Percentiles rank a stretch among this genome's conserved stretches.
Evolutionary conservation across 257 asterid genomes (phyloP).

Genomic region (Solanum tacnaense): DNA sequence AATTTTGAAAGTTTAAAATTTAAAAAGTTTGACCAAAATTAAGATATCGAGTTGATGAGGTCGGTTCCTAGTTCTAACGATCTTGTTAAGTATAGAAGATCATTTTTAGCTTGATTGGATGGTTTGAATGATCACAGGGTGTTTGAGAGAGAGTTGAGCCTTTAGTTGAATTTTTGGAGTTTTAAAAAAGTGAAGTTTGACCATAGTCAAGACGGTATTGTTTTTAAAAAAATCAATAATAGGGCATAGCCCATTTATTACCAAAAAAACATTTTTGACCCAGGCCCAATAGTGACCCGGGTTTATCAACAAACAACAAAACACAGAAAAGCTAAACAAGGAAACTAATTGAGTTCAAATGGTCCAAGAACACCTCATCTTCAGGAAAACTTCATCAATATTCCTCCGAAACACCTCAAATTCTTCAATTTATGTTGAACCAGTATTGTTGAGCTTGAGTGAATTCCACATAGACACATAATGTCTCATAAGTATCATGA

Average conservation of each 20-base stretch:
- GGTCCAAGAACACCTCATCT: not conserved
- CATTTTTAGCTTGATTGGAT: not conserved
- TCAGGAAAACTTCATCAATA: not conserved
- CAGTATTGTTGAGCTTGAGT: no score
- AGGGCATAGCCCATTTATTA: not conserved
- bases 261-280: not conserved
- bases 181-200: not conserved
- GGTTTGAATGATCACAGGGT: not conserved
- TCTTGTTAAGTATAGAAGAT: not conserved
- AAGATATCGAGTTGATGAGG: not conserved
- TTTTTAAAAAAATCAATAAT: no score
- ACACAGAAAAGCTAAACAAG: no score
- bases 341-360: not conserved
- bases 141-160: not conserved
- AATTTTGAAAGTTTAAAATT: not conserved
- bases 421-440: not conserved
- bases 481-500: not conserved
- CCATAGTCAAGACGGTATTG: not conserved
- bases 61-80: not conserved
- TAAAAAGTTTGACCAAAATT: not conserved
- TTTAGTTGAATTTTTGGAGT: not conserved
- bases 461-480: not conserved
- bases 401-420: not conserved
- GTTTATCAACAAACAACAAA: not conserved
- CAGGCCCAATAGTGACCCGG: not conserved